These are phyloP conservation scores for Brassica napus DNA, from an alignment of 345 rosid genomes.

Conservation along the genomic window DNA sequence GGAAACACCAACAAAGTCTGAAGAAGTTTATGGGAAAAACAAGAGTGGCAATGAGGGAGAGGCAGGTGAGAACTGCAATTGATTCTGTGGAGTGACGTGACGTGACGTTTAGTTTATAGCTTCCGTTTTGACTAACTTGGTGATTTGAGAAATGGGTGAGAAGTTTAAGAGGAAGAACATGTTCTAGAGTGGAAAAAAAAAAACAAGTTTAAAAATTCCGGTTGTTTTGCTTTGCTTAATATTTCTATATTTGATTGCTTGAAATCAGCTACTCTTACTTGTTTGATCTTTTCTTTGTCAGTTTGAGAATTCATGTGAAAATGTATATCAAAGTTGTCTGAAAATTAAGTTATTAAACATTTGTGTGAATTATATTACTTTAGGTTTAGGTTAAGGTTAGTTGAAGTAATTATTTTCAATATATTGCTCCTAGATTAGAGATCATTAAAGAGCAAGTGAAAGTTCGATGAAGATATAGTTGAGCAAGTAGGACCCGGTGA, in stretches of 20 bases:
- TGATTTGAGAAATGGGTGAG: slow-evolving; percentile 22
- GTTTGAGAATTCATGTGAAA: slow-evolving; percentile 29
- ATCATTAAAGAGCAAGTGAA: too few relatives aligned
- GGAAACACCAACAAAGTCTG: slow-evolving; percentile 29
- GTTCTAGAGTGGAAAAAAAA: slow-evolving; percentile 19
- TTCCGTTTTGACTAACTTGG: slow-evolving; percentile 38
- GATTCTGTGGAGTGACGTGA: slow-evolving; percentile 31
- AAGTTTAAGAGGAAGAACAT: slow-evolving; percentile 20
- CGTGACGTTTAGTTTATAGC: slow-evolving; percentile 24
- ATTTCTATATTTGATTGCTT: slow-evolving; percentile 33
- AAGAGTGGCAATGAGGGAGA: slow-evolving; percentile 27
- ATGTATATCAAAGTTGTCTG: slow-evolving; percentile 25
- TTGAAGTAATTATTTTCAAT: not conserved
- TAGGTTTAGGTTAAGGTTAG: not conserved
- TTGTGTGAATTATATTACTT: not conserved
- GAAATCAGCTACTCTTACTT: slow-evolving; percentile 3
- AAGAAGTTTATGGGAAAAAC: slow-evolving; percentile 5
- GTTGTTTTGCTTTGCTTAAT: not conserved
- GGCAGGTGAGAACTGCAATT: slow-evolving; percentile 9
- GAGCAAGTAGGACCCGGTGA: too few relatives aligned
- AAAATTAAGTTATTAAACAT: not conserved
- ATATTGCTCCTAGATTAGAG: not conserved
- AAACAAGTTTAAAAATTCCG: not conserved
- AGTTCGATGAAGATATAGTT: too few relatives aligned
- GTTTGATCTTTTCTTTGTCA: slow-evolving; percentile 17